Base-by-base conservation (phyloP, 148 eudicot species). In the Rhododendron kiyosumense region DNA sequence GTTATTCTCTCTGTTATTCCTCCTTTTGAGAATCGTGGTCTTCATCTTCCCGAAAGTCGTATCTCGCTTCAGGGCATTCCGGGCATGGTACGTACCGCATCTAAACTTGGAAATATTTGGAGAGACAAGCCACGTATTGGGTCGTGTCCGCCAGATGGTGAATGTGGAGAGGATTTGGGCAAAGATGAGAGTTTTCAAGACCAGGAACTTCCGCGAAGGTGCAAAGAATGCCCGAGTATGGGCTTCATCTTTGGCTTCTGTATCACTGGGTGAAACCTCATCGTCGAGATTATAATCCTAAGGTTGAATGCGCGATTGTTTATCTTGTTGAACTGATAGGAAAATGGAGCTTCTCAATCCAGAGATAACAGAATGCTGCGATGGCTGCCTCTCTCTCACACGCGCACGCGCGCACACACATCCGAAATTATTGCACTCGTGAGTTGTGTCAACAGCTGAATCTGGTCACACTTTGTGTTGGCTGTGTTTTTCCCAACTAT, bases 71-170 rank as follows among this genome's bases (percentile, higher is more conserved):
- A 75, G 45, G 22, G 79, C 79, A 36, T 34, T 75, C 46, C 46
- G 26, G 48, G 79, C 46, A 0, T 34, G 45, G 45, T 75, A 75
- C 2, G 26, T 75, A 18, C 46, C 79, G 3, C 79, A 75, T 75
- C 48, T 75, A 0, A 75, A 75, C 46, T 20, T 75, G 79, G 79
- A 38, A 38, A 75, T 75, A 34, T 75, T 75, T 75, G 79, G 79
- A 38, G 79, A 75, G 79, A 34, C 79, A 38, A 75, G 79, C 79
- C 79, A 75, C 46, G n/a, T 75, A 6, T 75, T 75, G 79, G 79
- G 46, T 7, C 48, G 46, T 18, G 46, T 75, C n/a, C 79, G 45
- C 12, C 79, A 75, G n/a, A 18, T 75, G 48, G n/a, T 75, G 10
- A 38, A 75, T 75, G 48, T 36, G 46, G 46, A 75, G 79, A 36